Evolutionary conservation across 768 basidiomycete species (phyloP).

Genomic region (Cubamyces lactineus): DNA sequence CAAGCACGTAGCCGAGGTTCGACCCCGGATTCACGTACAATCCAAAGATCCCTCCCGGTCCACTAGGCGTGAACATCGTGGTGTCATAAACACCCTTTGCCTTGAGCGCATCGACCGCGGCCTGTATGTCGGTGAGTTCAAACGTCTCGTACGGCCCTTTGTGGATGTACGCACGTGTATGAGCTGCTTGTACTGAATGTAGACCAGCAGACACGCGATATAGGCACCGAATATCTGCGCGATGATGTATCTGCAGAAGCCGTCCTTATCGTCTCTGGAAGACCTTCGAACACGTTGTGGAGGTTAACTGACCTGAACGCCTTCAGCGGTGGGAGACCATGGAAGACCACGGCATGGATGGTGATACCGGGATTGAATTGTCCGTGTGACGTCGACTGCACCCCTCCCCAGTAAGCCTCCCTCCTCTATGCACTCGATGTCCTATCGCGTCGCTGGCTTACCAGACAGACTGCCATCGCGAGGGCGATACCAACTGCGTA

Average conservation of each 20-base stretch:
- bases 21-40: conserved; percentile 50
- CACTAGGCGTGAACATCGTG: conserved; percentile 35
- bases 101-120: conserved; percentile 27
- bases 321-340: conserved; percentile 54
- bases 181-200: conserved; percentile 61
- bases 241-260: conserved; percentile 56
- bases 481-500: conserved; percentile 45
- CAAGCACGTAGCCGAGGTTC: conserved; percentile 48
- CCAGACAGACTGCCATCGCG: conserved; percentile 35
- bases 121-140: conserved; percentile 39
- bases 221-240: conserved; percentile 70
- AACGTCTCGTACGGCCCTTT: conserved; percentile 22
- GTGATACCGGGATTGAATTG: conserved; percentile 61
- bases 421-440: neutral
- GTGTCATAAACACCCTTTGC: conserved; percentile 30
- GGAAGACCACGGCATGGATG: conserved; percentile 54
- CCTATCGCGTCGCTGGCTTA: neutral
- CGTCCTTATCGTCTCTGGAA: too few relatives aligned
- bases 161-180: conserved; percentile 42
- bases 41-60: conserved; percentile 51
- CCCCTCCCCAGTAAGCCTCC: neutral
- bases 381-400: conserved; percentile 38
- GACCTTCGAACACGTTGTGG: conserved; percentile 1
- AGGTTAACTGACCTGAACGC: conserved; percentile 46
- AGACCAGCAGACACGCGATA: conserved; percentile 61